A percentile compares a stretch with the other conserved stretches of the same genome.
Conservation (phyloP, 2,329 filamentous ascomycete genomes). For the Fusarium sp. region DNA sequence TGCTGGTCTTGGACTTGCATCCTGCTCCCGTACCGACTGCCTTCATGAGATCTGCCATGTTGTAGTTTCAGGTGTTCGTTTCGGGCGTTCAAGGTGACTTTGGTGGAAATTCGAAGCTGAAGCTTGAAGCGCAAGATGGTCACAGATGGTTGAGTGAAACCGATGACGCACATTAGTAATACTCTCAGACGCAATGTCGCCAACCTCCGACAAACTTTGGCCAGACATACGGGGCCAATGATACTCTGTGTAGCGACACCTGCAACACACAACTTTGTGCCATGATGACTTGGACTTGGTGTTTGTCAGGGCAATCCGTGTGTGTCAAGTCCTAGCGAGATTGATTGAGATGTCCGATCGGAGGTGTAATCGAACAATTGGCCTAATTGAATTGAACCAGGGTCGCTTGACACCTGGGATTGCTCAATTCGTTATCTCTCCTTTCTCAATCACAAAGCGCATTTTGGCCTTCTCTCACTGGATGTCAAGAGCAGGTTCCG, state of each 20-base stretch:
- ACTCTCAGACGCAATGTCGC: constrained; percentile 24
- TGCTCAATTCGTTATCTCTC: background rate
- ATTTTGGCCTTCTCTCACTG: background rate
- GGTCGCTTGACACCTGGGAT: background rate
- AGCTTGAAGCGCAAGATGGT: background rate
- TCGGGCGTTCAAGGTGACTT: background rate
- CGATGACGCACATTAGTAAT: constrained; percentile 44
- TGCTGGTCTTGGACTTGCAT: background rate
- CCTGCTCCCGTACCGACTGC: constrained; percentile 54
- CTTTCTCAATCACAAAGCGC: background rate
- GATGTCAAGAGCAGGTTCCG: background rate
- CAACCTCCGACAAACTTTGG: constrained; percentile 6
- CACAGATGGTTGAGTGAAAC: constrained; percentile 5
- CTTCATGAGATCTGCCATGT: constrained; percentile 54
- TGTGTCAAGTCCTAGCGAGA: background rate
- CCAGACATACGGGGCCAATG: background rate
- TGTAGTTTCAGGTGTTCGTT: constrained; percentile 4
- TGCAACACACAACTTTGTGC: background rate
- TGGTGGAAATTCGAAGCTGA: constrained; percentile 3
- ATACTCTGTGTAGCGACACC: background rate
- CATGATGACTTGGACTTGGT: background rate
- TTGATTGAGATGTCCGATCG: background rate
- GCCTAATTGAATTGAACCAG: background rate
- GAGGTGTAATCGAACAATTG: background rate
- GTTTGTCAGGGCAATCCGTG: background rate